phyloP scores from a whole-genome alignment of 1,139 yeast species.

The Meyerozyma sp. region DNA sequence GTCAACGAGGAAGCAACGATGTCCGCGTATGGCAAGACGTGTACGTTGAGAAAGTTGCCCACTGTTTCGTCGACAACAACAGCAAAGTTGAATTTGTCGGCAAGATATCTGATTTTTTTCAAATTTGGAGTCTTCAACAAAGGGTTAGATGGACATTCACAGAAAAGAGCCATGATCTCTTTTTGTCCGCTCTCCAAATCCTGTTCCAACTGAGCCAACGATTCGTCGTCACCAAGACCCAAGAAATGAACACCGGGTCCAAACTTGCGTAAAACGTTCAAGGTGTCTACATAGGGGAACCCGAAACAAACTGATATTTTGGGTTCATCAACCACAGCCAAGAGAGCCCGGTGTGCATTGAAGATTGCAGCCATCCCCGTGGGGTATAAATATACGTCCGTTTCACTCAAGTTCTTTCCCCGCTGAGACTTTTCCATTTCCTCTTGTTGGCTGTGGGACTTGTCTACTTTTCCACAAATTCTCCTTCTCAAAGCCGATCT shows the following conservation, averaged over 20 bases:
- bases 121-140: conserved; percentile 79
- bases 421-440: conserved; percentile 27
- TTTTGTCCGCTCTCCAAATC: conserved; percentile 57
- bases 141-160: conserved; percentile 95
- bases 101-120: conserved; percentile 53
- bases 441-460: conserved; percentile 28
- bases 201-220: conserved; percentile 60
- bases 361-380: conserved; percentile 93
- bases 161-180: conserved; percentile 64
- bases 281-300: conserved; percentile 90
- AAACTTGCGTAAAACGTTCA: conserved; percentile 78
- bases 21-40: conserved; percentile 78
- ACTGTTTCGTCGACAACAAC: conserved; percentile 91
- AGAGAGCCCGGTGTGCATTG: conserved; percentile 67
- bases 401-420: conserved; percentile 35
- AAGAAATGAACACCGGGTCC: conserved; percentile 84
- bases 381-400: conserved; percentile 80
- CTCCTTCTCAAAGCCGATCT: conserved; percentile 68
- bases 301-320: conserved; percentile 87
- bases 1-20: conserved; percentile 84
- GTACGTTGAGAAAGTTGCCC: conserved; percentile 82
- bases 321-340: conserved; percentile 29
- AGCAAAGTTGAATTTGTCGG: conserved; percentile 66
- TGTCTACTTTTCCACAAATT: conserved; percentile 63
- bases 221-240: conserved; percentile 76